These are phyloP conservation scores for Penicillium robsamsonii DNA, from an alignment of 495 filamentous ascomycete species.

Conservation along the genomic window DNA sequence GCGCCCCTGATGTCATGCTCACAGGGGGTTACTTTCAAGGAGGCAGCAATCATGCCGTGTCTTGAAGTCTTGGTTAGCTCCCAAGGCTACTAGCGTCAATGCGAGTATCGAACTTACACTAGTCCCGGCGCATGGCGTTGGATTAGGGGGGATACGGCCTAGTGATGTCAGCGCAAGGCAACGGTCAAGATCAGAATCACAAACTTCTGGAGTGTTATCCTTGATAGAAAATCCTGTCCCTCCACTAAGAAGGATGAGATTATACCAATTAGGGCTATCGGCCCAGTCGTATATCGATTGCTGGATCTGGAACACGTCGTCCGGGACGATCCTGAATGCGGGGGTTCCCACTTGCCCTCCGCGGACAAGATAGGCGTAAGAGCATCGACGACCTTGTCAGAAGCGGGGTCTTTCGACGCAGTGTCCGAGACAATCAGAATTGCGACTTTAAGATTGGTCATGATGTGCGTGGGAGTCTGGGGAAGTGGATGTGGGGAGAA, in stretches of 20 bases:
- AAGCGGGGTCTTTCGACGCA: slow-evolving; percentile 75
- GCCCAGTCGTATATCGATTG: slow-evolving; percentile 64
- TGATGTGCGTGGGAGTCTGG: slow-evolving; percentile 13
- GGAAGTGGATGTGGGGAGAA: slow-evolving; percentile 15
- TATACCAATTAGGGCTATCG: slow-evolving; percentile 56
- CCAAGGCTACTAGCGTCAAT: slow-evolving; percentile 7
- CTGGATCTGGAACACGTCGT: slow-evolving; percentile 74
- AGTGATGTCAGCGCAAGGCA: slow-evolving; percentile 22
- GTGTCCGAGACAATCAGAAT: slow-evolving; percentile 93
- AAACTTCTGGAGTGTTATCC: slow-evolving; percentile 85
- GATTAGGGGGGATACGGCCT: slow-evolving; percentile 79
- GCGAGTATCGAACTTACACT: slow-evolving; percentile 55
- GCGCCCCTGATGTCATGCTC: slow-evolving; percentile 37
- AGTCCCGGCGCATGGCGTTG: slow-evolving; percentile 87
- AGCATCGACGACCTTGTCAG: slow-evolving; percentile 65
- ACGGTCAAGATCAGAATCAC: slow-evolving; percentile 19
- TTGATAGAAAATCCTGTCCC: slow-evolving; percentile 92
- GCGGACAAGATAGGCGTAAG: slow-evolving; percentile 65
- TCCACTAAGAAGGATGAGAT: slow-evolving; percentile 84
- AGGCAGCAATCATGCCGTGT: slow-evolving; percentile 90
- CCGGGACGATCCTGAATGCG: slow-evolving; percentile 74
- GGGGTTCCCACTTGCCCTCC: slow-evolving; percentile 69
- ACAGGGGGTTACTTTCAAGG: slow-evolving; percentile 86
- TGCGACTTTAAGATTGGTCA: slow-evolving; percentile 45
- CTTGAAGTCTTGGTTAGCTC: slow-evolving; percentile 43